Conservation (phyloP, 805 yeast species). For the Grigorovia transvaalensis region DNA sequence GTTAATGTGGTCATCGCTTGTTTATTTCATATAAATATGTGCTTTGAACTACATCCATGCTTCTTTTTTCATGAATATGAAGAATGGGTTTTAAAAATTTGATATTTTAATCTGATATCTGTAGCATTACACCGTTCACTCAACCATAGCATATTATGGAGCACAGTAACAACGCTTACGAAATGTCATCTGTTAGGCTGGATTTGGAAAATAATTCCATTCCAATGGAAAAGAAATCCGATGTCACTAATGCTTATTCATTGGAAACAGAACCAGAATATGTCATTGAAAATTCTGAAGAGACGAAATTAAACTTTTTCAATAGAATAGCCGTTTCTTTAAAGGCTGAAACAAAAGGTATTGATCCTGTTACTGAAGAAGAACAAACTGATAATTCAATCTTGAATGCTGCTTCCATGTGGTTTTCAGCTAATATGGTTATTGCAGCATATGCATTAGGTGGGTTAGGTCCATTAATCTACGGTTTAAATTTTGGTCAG, state of each 20-base stretch:
- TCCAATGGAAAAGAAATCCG: slow-evolving; percentile 45
- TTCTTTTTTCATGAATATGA: neutral
- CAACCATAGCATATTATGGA: neutral
- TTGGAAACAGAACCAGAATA: slow-evolving; percentile 2
- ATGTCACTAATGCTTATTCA: slow-evolving; percentile 23
- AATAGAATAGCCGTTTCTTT: slow-evolving; percentile 15
- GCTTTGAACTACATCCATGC: neutral
- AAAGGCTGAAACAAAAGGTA: slow-evolving; percentile 59
- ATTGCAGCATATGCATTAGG: slow-evolving; percentile 77
- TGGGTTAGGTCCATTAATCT: slow-evolving; percentile 52
- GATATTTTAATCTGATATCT: no score
- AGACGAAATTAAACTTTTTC: slow-evolving; percentile 11
- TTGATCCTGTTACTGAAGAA: slow-evolving; percentile 69
- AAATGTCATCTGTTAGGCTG: neutral
- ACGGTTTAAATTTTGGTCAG: slow-evolving; percentile 64
- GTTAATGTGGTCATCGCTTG: neutral
- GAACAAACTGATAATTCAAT: slow-evolving; percentile 61
- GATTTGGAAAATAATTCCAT: slow-evolving; percentile 1
- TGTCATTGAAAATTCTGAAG: slow-evolving; percentile 11
- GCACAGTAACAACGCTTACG: slow-evolving; percentile 1
- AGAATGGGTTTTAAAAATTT: no score
- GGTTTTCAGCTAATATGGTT: slow-evolving; percentile 84
- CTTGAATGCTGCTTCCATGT: slow-evolving; percentile 69
- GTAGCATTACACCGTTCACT: neutral
- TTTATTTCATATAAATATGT: neutral